phyloP scores from a whole-genome alignment of 371 early-diverging fungal genomes.

The Mucor plumbeus region DNA sequence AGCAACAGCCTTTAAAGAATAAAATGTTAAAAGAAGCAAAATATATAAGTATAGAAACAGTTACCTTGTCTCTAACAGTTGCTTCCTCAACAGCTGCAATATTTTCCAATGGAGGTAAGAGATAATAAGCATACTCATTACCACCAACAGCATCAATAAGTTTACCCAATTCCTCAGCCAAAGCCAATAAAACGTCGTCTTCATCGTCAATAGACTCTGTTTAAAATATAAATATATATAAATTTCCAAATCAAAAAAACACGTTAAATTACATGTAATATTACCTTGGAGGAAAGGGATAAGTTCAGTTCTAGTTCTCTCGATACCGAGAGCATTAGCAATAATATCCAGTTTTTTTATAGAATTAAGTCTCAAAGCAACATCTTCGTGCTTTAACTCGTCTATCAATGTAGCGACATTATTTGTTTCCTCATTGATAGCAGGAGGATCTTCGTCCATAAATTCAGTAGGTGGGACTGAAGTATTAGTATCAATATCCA shows the following conservation, averaged over 20 bases:
- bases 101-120: constrained; percentile 92
- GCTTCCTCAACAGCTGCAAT: constrained; percentile 97
- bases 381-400: constrained; percentile 97
- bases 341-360: constrained; percentile 90
- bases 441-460: constrained; percentile 57
- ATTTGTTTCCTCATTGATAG: constrained; percentile 53
- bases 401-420: constrained; percentile 94
- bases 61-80: constrained; percentile 93
- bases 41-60: constrained; percentile 1
- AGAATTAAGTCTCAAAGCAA: constrained; percentile 89
- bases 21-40: constrained; percentile 5
- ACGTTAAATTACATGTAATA: background rate
- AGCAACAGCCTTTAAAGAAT: constrained; percentile 80
- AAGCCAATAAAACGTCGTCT: constrained; percentile 91
- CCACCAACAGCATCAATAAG: constrained; percentile 95
- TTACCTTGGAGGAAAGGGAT: constrained; percentile 96
- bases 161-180: constrained; percentile 93
- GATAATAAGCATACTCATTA: constrained; percentile 79
- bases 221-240: background rate
- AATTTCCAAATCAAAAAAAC: constrained; percentile 1
- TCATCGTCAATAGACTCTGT: constrained; percentile 98
- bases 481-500: constrained; percentile 44
- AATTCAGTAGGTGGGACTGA: constrained; percentile 44
- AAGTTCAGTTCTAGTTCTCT: constrained; percentile 94
- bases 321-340: constrained; percentile 93